phyloP scores from a whole-genome alignment of 768 basidiomycete species.

The Phlebiopsis flavidoalba region DNA sequence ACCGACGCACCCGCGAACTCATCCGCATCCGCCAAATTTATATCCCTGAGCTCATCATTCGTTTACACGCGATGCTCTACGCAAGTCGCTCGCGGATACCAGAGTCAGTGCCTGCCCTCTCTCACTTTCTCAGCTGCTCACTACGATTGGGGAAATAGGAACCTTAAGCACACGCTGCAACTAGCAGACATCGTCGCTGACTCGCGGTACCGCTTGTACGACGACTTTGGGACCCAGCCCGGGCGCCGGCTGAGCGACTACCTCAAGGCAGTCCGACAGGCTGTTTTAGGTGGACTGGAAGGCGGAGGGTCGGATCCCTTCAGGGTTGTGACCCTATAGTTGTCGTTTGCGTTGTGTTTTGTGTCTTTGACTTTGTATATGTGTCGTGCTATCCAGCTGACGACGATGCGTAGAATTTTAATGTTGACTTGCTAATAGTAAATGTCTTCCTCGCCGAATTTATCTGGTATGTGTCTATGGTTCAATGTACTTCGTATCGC shows the following conservation, averaged over 20 bases:
- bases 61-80: conserved; percentile 71
- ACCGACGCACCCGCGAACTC: conserved; percentile 61
- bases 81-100: conserved; percentile 59
- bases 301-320: conserved; percentile 76
- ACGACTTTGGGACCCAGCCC: conserved; percentile 69
- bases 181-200: conserved; percentile 86
- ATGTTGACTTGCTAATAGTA: neutral
- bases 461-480: no score
- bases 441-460: no score
- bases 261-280: conserved; percentile 65
- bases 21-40: conserved; percentile 83
- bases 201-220: conserved; percentile 78
- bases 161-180: conserved; percentile 68
- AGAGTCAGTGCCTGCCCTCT: conserved; percentile 40
- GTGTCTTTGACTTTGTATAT: neutral
- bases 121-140: neutral
- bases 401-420: conserved; percentile 25
- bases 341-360: neutral
- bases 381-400: neutral
- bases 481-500: no score
- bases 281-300: conserved; percentile 67
- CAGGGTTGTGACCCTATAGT: conserved; percentile 2
- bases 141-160: conserved; percentile 36
- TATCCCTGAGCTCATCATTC: conserved; percentile 84
- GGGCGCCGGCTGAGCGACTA: conserved; percentile 68